Evolutionary conservation across 2,329 filamentous ascomycete genomes (phyloP).

Genomic region (Colletotrichum magnum): DNA sequence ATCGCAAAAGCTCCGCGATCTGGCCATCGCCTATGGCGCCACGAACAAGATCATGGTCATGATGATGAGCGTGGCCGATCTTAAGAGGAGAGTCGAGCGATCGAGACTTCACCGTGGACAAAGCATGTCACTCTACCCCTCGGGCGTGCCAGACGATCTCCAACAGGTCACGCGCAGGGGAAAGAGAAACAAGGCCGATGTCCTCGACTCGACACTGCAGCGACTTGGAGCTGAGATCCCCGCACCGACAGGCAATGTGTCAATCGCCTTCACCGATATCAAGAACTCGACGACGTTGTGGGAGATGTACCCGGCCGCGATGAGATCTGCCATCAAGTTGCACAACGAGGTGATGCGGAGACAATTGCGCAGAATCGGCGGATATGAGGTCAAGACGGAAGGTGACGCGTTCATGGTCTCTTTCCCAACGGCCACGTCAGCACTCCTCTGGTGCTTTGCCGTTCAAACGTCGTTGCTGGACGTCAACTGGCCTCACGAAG

Average conservation of each 20-base stretch:
- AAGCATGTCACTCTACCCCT: slow-evolving; percentile 88
- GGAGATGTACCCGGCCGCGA: slow-evolving; percentile 95
- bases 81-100: slow-evolving; percentile 85
- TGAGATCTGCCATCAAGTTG: slow-evolving; percentile 96
- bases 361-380: slow-evolving; percentile 92
- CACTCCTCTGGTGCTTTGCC: slow-evolving; percentile 95
- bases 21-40: slow-evolving; percentile 95
- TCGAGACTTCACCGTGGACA: slow-evolving; percentile 81
- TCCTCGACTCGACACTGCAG: slow-evolving; percentile 88
- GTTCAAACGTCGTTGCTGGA: slow-evolving; percentile 91
- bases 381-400: slow-evolving; percentile 99
- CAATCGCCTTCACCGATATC: slow-evolving; percentile 98
- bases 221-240: slow-evolving; percentile 92
- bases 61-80: slow-evolving; percentile 93
- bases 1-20: slow-evolving; percentile 92
- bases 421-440: slow-evolving; percentile 95
- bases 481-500: slow-evolving; percentile 93
- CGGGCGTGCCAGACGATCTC: slow-evolving; percentile 79
- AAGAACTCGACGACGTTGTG: slow-evolving; percentile 97
- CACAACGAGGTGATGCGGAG: slow-evolving; percentile 98
- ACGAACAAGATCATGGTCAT: slow-evolving; percentile 98
- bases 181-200: slow-evolving; percentile 73
- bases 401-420: slow-evolving; percentile 99
- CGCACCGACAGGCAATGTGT: slow-evolving; percentile 89
- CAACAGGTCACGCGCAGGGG: slow-evolving; percentile 75